Evolutionary conservation across 768 basidiomycete species (phyloP).

Genomic region (Leccinum uliginosum): DNA sequence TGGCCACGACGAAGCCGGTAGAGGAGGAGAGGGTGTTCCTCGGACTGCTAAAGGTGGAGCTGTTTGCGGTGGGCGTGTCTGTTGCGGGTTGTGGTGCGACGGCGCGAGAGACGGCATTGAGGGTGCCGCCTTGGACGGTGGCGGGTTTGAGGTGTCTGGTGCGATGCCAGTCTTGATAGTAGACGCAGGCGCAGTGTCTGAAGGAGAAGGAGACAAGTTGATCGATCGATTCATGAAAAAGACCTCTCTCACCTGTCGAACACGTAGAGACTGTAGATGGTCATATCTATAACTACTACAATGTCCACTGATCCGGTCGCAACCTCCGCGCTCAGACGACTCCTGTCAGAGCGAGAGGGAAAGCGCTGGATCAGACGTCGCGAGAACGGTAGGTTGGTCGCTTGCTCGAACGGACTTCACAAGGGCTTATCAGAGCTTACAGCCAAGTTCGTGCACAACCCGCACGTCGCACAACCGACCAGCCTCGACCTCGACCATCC

Average conservation of each 20-base stretch:
- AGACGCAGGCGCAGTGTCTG: slow-evolving; percentile 89
- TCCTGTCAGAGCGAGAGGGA: slow-evolving; percentile 57
- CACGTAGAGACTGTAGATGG: slow-evolving; percentile 89
- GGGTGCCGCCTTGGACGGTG: slow-evolving; percentile 59
- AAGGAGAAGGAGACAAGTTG: neutral
- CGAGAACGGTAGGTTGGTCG: slow-evolving; percentile 73
- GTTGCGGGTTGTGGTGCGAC: slow-evolving; percentile 36
- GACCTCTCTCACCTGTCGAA: slow-evolving; percentile 73
- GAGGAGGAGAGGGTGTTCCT: slow-evolving; percentile 61
- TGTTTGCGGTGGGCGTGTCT: slow-evolving; percentile 31
- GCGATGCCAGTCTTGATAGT: slow-evolving; percentile 95
- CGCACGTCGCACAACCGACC: slow-evolving; percentile 63
- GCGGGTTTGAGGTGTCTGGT: slow-evolving; percentile 71
- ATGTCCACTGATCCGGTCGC: neutral
- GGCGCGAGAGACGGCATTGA: slow-evolving; percentile 76
- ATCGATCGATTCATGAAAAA: neutral
- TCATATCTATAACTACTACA: slow-evolving; percentile 44
- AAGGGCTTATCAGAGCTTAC: too few relatives aligned
- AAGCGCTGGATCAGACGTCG: slow-evolving; percentile 74
- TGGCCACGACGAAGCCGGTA: slow-evolving; percentile 67
- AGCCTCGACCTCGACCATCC: slow-evolving; percentile 50
- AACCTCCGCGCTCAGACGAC: neutral
- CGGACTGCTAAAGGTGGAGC: slow-evolving; percentile 50
- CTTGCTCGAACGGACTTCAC: too few relatives aligned
- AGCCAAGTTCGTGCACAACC: slow-evolving; percentile 73